phyloP scores from a whole-genome alignment of 23 red algal species.

The Gracilaria gracilis region DNA sequence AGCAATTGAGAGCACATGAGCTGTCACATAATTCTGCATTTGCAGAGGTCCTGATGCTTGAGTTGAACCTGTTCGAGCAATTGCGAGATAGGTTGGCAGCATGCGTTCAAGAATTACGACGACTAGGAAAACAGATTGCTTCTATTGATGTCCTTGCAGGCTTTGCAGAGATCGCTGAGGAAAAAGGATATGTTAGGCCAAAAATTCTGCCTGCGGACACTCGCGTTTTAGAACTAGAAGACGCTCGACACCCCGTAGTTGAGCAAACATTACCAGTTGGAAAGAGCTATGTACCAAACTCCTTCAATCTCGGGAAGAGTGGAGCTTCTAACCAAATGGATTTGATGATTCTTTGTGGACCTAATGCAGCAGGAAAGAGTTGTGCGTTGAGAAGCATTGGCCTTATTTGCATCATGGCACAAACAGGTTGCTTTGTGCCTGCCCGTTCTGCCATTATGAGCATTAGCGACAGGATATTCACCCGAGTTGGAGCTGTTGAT shows the following conservation, averaged over 20 bases:
- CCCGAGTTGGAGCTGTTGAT: constrained; percentile 94
- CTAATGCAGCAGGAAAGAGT: constrained; percentile 89
- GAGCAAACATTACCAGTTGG: constrained; percentile 82
- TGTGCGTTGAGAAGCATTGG: constrained; percentile 85
- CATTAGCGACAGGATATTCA: constrained; percentile 86
- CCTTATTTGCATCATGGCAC: constrained; percentile 81
- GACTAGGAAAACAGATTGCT: constrained; percentile 61
- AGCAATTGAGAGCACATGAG: constrained; percentile 57
- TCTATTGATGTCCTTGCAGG: constrained; percentile 88
- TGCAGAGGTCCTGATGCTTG: constrained; percentile 58
- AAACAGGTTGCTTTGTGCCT: constrained; percentile 91
- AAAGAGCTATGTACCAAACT: constrained; percentile 86
- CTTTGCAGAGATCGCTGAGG: constrained; percentile 82
- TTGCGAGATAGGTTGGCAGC: constrained; percentile 58
- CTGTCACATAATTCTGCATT: constrained; percentile 39
- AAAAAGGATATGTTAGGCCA: constrained; percentile 73
- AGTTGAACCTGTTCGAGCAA: constrained; percentile 61
- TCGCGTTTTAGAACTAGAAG: constrained; percentile 51
- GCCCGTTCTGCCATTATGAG: constrained; percentile 65
- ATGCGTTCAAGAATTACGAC: constrained; percentile 51
- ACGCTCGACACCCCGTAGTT: constrained; percentile 90
- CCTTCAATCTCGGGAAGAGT: constrained; percentile 62
- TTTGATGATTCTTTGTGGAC: constrained; percentile 65
- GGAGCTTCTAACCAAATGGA: background rate
- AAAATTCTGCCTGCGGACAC: constrained; percentile 43